Percentiles rank a stretch among this genome's conserved stretches.
Conservation (phyloP, 129 eudicot genomes). For the Helianthus tuberosus region DNA sequence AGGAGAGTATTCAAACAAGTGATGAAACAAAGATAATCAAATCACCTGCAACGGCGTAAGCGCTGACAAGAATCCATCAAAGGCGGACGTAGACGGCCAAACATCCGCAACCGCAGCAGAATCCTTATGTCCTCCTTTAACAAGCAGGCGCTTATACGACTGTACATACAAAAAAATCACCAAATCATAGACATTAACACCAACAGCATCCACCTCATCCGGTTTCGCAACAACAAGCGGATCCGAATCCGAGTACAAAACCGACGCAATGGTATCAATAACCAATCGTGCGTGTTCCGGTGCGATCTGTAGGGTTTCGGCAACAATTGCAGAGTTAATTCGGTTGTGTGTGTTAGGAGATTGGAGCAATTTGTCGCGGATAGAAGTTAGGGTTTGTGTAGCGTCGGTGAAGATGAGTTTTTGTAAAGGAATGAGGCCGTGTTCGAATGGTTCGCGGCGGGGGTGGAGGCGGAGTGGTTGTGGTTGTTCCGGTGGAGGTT, state of each 20-base stretch:
- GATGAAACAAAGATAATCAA: not conserved
- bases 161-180: slow-evolving; percentile 72
- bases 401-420: slow-evolving; percentile 47
- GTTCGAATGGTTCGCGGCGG: slow-evolving; percentile 42
- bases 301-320: slow-evolving; percentile 65
- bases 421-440: slow-evolving; percentile 43
- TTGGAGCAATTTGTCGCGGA: slow-evolving; percentile 63
- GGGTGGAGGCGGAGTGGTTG: slow-evolving; percentile 27
- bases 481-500: slow-evolving; percentile 20
- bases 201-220: slow-evolving; percentile 51
- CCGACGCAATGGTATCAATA: slow-evolving; percentile 63
- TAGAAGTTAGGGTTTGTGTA: slow-evolving; percentile 43
- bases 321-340: slow-evolving; percentile 35
- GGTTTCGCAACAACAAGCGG: slow-evolving; percentile 60
- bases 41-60: slow-evolving; percentile 88
- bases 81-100: slow-evolving; percentile 94
- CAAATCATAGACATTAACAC: slow-evolving; percentile 89
- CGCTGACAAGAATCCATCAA: slow-evolving; percentile 83
- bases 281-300: slow-evolving; percentile 71
- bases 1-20: too few relatives aligned
- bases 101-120: slow-evolving; percentile 90
- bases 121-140: slow-evolving; percentile 69
- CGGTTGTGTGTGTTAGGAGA: slow-evolving; percentile 27
- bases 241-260: slow-evolving; percentile 59
- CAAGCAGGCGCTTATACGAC: slow-evolving; percentile 77